Percentiles rank a stretch among this genome's conserved stretches.
phyloP scores from a whole-genome alignment of 352 stramenopile genomes.

The Phytophthora pistaciae region DNA sequence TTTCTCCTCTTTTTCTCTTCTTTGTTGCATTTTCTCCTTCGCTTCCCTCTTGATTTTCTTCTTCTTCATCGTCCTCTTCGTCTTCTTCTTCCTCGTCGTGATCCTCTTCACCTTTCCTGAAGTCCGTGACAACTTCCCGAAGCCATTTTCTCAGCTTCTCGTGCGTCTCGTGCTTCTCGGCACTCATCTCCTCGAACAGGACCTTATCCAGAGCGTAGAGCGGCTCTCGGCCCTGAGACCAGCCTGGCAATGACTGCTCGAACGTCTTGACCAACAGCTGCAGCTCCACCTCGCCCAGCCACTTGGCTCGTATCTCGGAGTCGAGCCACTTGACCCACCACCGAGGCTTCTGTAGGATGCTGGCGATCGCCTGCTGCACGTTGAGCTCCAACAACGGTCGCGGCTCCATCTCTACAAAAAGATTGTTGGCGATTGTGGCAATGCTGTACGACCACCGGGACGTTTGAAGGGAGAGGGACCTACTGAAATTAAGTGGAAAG shows the following conservation, averaged over 20 bases:
- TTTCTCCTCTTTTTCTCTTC: constrained; percentile 19
- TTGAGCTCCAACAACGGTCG: constrained; percentile 49
- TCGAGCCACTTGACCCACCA: constrained; percentile 59
- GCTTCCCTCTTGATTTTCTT: constrained; percentile 46
- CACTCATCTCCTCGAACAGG: neutral
- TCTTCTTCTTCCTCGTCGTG: constrained; percentile 22
- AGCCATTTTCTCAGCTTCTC: constrained; percentile 31
- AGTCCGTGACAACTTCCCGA: constrained; percentile 22
- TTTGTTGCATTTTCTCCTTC: constrained; percentile 19
- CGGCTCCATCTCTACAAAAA: constrained; percentile 42
- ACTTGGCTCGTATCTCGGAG: constrained; percentile 32
- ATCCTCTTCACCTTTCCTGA: neutral
- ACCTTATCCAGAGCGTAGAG: constrained; percentile 13
- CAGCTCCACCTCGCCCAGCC: constrained; percentile 44
- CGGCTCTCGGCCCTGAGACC: constrained; percentile 11
- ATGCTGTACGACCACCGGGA: neutral
- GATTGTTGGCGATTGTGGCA: neutral
- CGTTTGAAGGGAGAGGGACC: no score
- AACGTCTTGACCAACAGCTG: constrained; percentile 36
- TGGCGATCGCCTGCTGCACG: constrained; percentile 38
- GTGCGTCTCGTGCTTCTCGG: neutral
- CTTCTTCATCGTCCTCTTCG: constrained; percentile 11
- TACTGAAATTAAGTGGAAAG: no score
- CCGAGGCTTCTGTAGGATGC: constrained; percentile 49
- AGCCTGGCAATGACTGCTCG: constrained; percentile 26